Base-by-base conservation (phyloP, 148 eudicot genomes). In the Persicaria maculosa region DNA sequence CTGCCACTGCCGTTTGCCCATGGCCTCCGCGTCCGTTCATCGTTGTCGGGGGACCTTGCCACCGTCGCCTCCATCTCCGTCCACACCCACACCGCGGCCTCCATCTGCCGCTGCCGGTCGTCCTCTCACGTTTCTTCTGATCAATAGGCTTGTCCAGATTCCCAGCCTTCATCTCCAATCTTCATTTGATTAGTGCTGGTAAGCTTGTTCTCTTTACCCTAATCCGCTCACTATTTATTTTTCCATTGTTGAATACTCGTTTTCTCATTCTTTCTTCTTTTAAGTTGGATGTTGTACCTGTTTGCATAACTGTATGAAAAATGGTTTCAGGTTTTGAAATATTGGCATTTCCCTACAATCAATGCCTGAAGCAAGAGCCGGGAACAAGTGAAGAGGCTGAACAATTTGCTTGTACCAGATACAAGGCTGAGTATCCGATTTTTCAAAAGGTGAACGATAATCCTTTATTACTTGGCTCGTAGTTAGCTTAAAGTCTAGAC, bases 261-360 rank as follows among this genome's bases (percentile, higher is more conserved):
- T n/a, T 72, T 52, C 10, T 75, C 68, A 45, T 62, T n/a, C 48
- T 73, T 55, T 43, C n/a, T 55, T 48, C 25, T 3, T 58, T 5
- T 44, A 6, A 4, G 65, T 19, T 15, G 40, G 61, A 58, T 44
- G 44, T 40, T 57, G 2, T 73, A 25, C 53, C 78, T 59, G 68
- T 72, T 71, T 45, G 36, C 43, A 12, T 36, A 31, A 12, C 53
- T 22, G 31, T 57, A 9, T n/a, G 40, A 10, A 22, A 36, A 45
- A 7, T 19, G 54, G 36, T 76, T 67, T 75, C 74, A 93, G 98
- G 83, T 72, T 88, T 93, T 73, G 98, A 93, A 86, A 77, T 93
- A 31, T 86, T 93, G 87, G 98, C 94, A 67, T 93, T 93, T 73
- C 98, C 98, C 4, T 93, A 96, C 84, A 93, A 93, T 72, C 98